phyloP scores from a whole-genome alignment of 2,329 filamentous ascomycete genomes.

The Colletotrichum cereale region DNA sequence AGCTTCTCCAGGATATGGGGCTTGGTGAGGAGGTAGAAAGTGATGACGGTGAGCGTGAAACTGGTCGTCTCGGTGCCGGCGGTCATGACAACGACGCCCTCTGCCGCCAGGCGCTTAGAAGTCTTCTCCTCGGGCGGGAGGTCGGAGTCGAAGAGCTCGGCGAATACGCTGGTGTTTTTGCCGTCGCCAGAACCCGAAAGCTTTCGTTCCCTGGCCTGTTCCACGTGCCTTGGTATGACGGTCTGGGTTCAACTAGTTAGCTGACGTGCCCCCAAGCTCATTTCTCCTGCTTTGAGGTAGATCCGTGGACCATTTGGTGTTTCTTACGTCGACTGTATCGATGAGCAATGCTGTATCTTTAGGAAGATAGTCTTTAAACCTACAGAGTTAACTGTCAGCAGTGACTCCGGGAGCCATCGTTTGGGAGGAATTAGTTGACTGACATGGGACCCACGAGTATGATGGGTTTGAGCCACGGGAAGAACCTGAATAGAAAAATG shows the following conservation, averaged over 20 bases:
- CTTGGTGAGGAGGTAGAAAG: slow-evolving; percentile 46
- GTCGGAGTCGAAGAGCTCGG: slow-evolving; percentile 46
- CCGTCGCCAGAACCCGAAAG: neutral
- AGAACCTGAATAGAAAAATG: slow-evolving; percentile 7
- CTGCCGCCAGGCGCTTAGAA: slow-evolving; percentile 50
- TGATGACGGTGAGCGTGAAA: slow-evolving; percentile 43
- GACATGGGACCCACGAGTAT: neutral
- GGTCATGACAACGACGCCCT: slow-evolving; percentile 52
- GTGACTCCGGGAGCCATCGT: neutral
- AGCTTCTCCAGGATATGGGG: slow-evolving; percentile 41
- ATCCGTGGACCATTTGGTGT: neutral
- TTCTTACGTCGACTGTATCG: slow-evolving; percentile 6
- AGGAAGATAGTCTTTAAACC: slow-evolving; percentile 3
- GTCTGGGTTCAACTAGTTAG: neutral
- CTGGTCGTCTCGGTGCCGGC: slow-evolving; percentile 54
- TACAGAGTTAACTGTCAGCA: neutral
- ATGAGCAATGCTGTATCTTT: slow-evolving; percentile 9
- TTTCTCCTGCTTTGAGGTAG: neutral
- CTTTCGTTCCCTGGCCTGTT: neutral
- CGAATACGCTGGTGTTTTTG: slow-evolving; percentile 30
- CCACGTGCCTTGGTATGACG: slow-evolving; percentile 11
- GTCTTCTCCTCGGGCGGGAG: slow-evolving; percentile 54
- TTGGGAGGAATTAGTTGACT: neutral
- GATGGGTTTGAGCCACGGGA: slow-evolving; percentile 1
- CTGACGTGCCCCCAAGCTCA: too few species aligned